These are phyloP conservation scores for Ganoderma meredithae DNA, from an alignment of 1,284 basidiomycete species.

Conservation along the genomic window DNA sequence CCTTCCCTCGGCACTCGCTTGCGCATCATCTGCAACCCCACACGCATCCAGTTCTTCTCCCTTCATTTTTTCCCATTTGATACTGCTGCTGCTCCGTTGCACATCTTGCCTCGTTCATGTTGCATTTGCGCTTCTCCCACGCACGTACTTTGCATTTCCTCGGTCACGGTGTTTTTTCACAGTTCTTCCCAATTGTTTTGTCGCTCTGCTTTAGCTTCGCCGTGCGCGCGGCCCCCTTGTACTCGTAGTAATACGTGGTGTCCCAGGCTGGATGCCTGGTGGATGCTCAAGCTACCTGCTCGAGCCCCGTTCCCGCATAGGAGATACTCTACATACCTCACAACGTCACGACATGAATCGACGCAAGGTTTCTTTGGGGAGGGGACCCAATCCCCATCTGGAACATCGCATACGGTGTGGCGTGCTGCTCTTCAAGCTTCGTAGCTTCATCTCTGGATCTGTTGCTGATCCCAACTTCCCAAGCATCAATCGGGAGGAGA, in stretches of 20 bases:
- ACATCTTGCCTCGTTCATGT: conserved; percentile 12
- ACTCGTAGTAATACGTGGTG: conserved; percentile 14
- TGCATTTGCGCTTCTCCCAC: conserved; percentile 19
- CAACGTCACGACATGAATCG: conserved; percentile 26
- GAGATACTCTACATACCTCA: background rate
- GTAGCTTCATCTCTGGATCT: background rate
- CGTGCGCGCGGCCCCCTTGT: conserved; percentile 32
- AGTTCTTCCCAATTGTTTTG: conserved; percentile 28
- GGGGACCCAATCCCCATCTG: conserved; percentile 29
- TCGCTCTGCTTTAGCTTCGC: conserved; percentile 34
- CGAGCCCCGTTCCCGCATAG: background rate
- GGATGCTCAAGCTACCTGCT: background rate
- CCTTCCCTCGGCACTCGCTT: conserved; percentile 13
- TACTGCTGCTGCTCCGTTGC: conserved; percentile 15
- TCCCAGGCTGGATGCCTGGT: background rate
- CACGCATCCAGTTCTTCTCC: background rate
- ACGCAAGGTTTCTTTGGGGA: conserved; percentile 30
- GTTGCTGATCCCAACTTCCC: background rate
- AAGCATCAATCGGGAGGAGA: background rate
- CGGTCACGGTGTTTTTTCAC: conserved; percentile 25
- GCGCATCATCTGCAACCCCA: conserved; percentile 16
- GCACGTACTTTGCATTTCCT: conserved; percentile 7
- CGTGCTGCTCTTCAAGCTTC: background rate
- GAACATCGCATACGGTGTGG: background rate
- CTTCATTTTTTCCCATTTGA: background rate